Evolutionary conservation across 352 stramenopile species (phyloP).

Genomic region (Pythium volutum): DNA sequence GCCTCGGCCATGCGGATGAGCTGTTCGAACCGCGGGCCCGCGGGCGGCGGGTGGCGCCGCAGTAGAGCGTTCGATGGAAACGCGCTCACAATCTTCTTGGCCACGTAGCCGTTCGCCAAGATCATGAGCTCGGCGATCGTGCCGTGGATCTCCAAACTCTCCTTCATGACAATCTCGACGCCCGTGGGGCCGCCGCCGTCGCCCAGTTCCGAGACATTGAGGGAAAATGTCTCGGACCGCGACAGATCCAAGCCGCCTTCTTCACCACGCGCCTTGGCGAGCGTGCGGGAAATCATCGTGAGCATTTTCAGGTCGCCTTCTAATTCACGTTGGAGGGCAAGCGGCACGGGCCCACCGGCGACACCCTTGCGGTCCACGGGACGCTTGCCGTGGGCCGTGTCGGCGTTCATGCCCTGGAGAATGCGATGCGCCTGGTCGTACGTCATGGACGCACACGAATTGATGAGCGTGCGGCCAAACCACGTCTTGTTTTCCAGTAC

Average conservation of each 20-base stretch:
- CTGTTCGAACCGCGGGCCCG: constrained; percentile 69
- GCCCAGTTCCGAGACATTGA: constrained; percentile 68
- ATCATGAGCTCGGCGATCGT: constrained; percentile 95
- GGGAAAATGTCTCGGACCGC: constrained; percentile 81
- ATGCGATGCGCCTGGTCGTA: constrained; percentile 83
- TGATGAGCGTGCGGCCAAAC: constrained; percentile 95
- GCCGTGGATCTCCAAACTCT: constrained; percentile 91
- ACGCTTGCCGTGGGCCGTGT: constrained; percentile 36
- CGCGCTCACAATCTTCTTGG: constrained; percentile 69
- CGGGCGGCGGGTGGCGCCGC: constrained; percentile 80
- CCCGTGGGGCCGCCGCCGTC: too few relatives aligned
- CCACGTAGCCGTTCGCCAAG: constrained; percentile 89
- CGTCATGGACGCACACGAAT: constrained; percentile 90
- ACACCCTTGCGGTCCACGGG: constrained; percentile 36
- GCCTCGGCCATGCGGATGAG: constrained; percentile 70
- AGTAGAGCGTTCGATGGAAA: constrained; percentile 87
- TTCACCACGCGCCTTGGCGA: constrained; percentile 55
- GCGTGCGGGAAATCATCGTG: constrained; percentile 59
- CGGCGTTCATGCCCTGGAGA: constrained; percentile 58
- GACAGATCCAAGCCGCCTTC: constrained; percentile 78
- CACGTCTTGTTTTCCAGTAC: constrained; percentile 59
- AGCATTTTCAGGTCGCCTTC: constrained; percentile 56
- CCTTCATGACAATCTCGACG: constrained; percentile 86
- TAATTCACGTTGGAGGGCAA: constrained; percentile 49
- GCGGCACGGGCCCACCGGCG: constrained; percentile 60